phyloP scores from a whole-genome alignment of 257 asterid species.

The Leptodermis oblonga region DNA sequence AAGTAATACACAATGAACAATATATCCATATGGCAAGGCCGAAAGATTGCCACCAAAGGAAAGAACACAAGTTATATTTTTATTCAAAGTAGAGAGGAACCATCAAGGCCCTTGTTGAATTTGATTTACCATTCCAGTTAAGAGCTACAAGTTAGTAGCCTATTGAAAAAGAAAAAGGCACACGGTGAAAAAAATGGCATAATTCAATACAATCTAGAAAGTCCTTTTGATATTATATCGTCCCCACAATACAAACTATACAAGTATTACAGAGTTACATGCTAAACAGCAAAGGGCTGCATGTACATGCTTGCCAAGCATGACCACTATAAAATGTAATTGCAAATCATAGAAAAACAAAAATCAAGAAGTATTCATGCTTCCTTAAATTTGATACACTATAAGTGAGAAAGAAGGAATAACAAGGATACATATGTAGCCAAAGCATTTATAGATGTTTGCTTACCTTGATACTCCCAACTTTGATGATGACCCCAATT shows the following conservation, averaged over 20 bases:
- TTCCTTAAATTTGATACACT: not conserved
- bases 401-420: not conserved
- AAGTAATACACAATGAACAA: conserved; percentile 16
- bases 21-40: not conserved
- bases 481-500: conserved; percentile 76
- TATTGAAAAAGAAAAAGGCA: not conserved
- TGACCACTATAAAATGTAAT: not conserved
- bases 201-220: too few relatives aligned
- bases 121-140: not conserved
- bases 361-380: not conserved
- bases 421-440: not conserved
- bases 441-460: conserved; percentile 13
- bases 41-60: too few relatives aligned
- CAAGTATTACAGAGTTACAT: not conserved
- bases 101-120: not conserved
- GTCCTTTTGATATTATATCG: not conserved
- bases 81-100: not conserved
- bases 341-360: not conserved
- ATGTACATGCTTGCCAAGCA: not conserved
- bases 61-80: not conserved
- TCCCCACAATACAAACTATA: not conserved
- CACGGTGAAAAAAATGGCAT: not conserved
- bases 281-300: not conserved
- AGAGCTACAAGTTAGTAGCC: not conserved
- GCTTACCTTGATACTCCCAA: conserved; percentile 77